phyloP scores from a whole-genome alignment of 208 protist species.

The Acanthamoeba triangularis region DNA sequence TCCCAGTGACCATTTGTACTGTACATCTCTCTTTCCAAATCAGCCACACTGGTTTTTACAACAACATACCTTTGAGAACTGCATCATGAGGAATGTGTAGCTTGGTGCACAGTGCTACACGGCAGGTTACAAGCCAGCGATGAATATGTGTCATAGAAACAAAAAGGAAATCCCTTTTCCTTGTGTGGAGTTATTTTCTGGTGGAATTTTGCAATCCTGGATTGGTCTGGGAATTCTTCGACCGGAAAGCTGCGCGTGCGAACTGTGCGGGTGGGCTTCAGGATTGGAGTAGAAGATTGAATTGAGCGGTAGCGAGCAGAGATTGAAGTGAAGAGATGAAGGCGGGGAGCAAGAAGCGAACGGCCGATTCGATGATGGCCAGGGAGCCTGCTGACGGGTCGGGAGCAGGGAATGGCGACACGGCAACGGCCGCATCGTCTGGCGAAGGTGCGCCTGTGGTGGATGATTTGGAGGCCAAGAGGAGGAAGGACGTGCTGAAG shows the following conservation, averaged over 20 bases:
- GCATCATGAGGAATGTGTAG: no score
- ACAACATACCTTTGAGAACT: no score
- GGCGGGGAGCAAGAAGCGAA: slow-evolving; percentile 52
- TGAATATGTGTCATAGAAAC: no score
- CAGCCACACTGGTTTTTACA: no score
- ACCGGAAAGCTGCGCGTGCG: not conserved
- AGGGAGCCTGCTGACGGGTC: not conserved
- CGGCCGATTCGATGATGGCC: slow-evolving; percentile 44
- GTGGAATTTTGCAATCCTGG: not conserved
- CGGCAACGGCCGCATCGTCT: not conserved
- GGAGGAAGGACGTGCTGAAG: slow-evolving; percentile 77
- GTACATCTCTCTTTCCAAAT: no score
- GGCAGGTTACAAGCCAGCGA: no score
- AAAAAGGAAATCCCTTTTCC: not conserved
- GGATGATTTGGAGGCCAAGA: slow-evolving; percentile 78
- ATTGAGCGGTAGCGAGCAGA: not conserved
- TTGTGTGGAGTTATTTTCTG: not conserved
- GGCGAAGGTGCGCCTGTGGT: slow-evolving; percentile 63
- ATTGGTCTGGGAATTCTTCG: not conserved
- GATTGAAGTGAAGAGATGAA: not conserved
- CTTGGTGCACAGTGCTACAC: no score
- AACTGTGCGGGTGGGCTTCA: no score
- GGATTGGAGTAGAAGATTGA: no score
- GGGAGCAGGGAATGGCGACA: not conserved
- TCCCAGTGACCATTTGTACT: not conserved